Conservation (phyloP, 2,329 filamentous ascomycete species). For the Hypomyces rosellus region DNA sequence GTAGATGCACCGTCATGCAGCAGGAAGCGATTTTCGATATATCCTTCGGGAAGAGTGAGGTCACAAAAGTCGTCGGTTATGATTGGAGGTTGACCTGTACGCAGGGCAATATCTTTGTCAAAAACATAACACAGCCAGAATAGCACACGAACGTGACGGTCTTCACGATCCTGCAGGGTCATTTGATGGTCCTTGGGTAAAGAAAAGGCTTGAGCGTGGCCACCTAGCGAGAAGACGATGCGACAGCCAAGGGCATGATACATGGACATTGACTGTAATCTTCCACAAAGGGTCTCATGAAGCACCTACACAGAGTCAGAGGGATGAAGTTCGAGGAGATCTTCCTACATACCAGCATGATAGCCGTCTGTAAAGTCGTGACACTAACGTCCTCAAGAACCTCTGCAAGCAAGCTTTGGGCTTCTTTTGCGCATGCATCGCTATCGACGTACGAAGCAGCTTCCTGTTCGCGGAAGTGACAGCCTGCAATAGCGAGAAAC, state of each 20-base stretch:
- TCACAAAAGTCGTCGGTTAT: constrained; percentile 48
- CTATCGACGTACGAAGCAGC: constrained; percentile 27
- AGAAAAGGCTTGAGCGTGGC: constrained; percentile 27
- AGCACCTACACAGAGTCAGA: constrained; percentile 24
- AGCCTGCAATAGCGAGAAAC: constrained; percentile 35
- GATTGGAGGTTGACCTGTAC: constrained; percentile 45
- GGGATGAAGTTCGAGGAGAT: neutral
- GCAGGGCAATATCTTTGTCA: constrained; percentile 50
- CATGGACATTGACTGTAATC: constrained; percentile 38
- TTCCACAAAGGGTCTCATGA: constrained; percentile 39
- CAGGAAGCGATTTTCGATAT: constrained; percentile 19
- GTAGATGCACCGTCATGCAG: too few relatives aligned
- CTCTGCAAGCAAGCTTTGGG: constrained; percentile 36
- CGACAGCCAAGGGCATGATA: constrained; percentile 40
- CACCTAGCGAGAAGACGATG: constrained; percentile 43
- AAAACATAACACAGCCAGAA: constrained; percentile 52
- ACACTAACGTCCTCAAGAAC: constrained; percentile 38
- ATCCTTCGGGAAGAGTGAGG: constrained; percentile 38
- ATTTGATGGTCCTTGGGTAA: constrained; percentile 10
- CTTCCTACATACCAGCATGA: constrained; percentile 39
- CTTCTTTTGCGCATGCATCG: constrained; percentile 34
- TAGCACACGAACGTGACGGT: constrained; percentile 32
- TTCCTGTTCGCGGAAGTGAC: constrained; percentile 15
- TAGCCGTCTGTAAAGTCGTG: constrained; percentile 36
- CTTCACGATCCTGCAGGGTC: constrained; percentile 20